Evolutionary conservation across 805 yeast genomes (phyloP).

Genomic region (Wickerhamomyces pijperi): DNA sequence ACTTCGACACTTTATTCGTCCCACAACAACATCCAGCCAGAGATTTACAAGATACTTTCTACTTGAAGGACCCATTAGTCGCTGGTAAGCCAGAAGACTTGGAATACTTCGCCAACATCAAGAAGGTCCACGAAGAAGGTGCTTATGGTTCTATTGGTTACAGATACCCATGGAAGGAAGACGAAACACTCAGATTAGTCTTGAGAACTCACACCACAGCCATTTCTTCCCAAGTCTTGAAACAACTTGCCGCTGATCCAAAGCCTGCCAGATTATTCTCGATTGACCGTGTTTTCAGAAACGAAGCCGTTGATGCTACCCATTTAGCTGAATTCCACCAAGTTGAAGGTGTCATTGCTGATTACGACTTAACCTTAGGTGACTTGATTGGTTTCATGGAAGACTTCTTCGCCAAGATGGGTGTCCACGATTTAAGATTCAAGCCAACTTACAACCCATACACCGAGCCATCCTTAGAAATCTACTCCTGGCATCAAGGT

Average conservation of each 20-base stretch:
- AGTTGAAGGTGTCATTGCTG: slow-evolving; percentile 98
- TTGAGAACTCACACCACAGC: slow-evolving; percentile 98
- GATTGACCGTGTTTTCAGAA: slow-evolving; percentile 97
- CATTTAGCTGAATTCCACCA: slow-evolving; percentile 99
- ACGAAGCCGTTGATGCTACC: slow-evolving; percentile 99
- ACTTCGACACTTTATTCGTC: slow-evolving; percentile 89
- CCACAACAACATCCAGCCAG: slow-evolving; percentile 99
- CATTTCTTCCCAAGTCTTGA: slow-evolving; percentile 78
- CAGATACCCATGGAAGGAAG: slow-evolving; percentile 94
- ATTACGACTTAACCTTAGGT: slow-evolving; percentile 87
- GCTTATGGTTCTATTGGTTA: slow-evolving; percentile 93
- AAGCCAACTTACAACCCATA: slow-evolving; percentile 99
- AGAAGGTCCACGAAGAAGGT: slow-evolving; percentile 80
- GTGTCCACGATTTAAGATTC: slow-evolving; percentile 89
- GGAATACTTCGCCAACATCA: slow-evolving; percentile 66
- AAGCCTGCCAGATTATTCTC: slow-evolving; percentile 87
- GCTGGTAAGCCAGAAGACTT: slow-evolving; percentile 80
- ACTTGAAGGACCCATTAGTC: slow-evolving; percentile 80
- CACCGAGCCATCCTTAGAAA: slow-evolving; percentile 98
- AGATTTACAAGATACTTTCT: slow-evolving; percentile 97
- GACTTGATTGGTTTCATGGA: slow-evolving; percentile 98
- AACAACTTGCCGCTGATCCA: slow-evolving; percentile 78
- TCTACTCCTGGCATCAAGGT: slow-evolving; percentile 93
- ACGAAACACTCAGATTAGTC: slow-evolving; percentile 83
- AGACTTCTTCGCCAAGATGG: slow-evolving; percentile 93